These are phyloP conservation scores for Heterobasidion occidentale DNA, from an alignment of 1,284 basidiomycete genomes.

Conservation along the genomic window DNA sequence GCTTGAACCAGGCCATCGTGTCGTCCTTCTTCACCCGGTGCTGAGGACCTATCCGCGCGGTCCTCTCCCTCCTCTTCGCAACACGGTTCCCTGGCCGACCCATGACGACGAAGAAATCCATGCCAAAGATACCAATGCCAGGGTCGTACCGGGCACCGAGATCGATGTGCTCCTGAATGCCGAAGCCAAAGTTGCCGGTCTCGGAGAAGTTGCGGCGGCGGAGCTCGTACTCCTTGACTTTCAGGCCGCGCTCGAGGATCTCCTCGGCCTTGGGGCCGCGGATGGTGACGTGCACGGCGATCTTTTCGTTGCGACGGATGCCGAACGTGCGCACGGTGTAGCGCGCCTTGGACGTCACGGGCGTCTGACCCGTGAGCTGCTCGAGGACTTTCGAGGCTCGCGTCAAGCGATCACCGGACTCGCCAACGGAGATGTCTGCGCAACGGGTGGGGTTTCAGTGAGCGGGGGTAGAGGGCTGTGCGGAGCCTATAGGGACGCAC, in stretches of 20 bases:
- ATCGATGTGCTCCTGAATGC: conserved; percentile 99
- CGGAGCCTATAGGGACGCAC: conserved; percentile 44
- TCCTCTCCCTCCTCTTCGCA: conserved; percentile 87
- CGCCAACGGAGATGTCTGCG: conserved; percentile 97
- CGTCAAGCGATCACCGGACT: conserved; percentile 98
- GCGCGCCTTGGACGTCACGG: conserved; percentile 98
- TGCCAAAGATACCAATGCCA: conserved; percentile 94
- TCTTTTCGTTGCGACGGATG: conserved; percentile 99
- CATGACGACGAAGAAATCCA: conserved; percentile 99
- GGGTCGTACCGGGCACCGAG: conserved; percentile 98
- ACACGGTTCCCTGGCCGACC: conserved; percentile 93
- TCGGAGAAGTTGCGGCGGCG: conserved; percentile 91
- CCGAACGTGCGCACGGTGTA: conserved; percentile 99
- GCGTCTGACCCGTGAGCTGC: conserved; percentile 98
- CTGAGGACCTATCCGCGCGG: conserved; percentile 77
- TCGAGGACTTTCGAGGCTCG: conserved; percentile 99
- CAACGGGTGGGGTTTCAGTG: neutral
- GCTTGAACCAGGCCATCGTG: conserved; percentile 98
- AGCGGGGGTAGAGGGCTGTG: conserved; percentile 4
- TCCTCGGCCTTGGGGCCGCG: conserved; percentile 99
- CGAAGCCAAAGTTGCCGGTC: conserved; percentile 98
- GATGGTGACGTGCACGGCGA: conserved; percentile 98
- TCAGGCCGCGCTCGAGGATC: conserved; percentile 97
- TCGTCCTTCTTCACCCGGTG: conserved; percentile 92
- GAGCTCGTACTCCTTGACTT: conserved; percentile 99